Evolutionary conservation across 108 stramenopile species (phyloP), one percentile per base, ranked within the genome.

Genomic region (Nitzschia palea): DNA sequence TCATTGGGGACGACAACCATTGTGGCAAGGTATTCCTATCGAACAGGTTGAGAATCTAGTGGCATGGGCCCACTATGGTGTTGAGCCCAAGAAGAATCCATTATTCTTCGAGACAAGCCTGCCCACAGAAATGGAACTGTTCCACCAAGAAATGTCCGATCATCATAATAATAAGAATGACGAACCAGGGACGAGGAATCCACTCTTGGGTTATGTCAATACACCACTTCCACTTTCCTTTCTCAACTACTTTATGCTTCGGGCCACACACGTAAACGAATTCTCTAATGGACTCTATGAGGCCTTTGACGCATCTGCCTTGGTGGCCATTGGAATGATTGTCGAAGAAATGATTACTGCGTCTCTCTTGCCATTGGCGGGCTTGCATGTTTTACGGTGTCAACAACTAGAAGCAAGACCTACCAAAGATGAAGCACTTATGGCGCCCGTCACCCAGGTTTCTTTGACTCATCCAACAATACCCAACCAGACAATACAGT

Each of bases 271-370:
- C 2, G 28, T 36, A 18, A 50, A 50, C 23, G 65, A 65, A 25
- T 65, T 65, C 54, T 9, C 18, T 37, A 23, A 35, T 1, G 10
- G 29, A 10, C 32, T 65, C 17, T 27, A 52, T 28, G 12, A 45
- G 1, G 15, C n/a, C 4, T 59, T 90, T 18, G 82, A 76, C 55
- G 48, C 59, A 17, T 87, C 89, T 2, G 86, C 85, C 10, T 40
- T 74, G 31, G 80, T 84, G 1, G 73, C 85, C 5, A 53, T 84
- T 40, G 84, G 86, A n/a, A 78, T 86, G 61, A 47, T 74, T 3
- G 34, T 87, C 18, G 89, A 90, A 76, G 86, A 90, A 43, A 61
- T 71, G 22, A 55, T 90, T 32, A 90, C 89, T 0, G 70, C 71
- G 17, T 70, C 80, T 15, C 47, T 90, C 17, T 22, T 87, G 23